Evolutionary conservation across 345 rosid genomes (phyloP).

Genomic region (Hibiscus tridactylites): DNA sequence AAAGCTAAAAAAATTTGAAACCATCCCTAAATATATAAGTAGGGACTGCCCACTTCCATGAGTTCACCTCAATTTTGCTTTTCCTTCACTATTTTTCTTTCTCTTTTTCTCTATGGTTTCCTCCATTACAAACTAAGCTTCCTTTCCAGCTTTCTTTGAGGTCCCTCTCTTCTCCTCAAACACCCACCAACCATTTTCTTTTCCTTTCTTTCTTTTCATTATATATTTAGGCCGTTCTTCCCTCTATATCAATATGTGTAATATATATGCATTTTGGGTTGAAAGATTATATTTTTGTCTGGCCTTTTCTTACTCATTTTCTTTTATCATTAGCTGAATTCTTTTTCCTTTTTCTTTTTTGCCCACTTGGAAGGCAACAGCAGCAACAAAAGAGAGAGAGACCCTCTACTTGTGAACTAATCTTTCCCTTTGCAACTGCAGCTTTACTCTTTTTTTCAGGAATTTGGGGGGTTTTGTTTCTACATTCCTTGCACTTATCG

Average conservation of each 20-base stretch:
- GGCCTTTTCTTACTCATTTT: slow-evolving; percentile 21
- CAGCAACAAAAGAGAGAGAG: not conserved
- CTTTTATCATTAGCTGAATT: slow-evolving; percentile 14
- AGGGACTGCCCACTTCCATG: slow-evolving; percentile 21
- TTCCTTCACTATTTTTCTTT: slow-evolving; percentile 33
- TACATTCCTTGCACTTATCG: slow-evolving; percentile 25
- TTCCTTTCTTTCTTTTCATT: not conserved
- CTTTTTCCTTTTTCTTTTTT: not conserved
- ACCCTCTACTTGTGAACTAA: slow-evolving; percentile 32
- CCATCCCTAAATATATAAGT: slow-evolving; percentile 14
- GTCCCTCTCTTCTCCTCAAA: slow-evolving; percentile 5
- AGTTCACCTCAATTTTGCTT: slow-evolving; percentile 26
- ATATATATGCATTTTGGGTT: slow-evolving; percentile 22
- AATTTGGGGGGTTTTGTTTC: slow-evolving; percentile 23
- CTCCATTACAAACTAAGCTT: slow-evolving; percentile 90
- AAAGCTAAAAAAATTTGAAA: no score
- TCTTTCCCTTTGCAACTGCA: slow-evolving; percentile 18
- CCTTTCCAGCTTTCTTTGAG: slow-evolving; percentile 41
- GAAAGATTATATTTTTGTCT: slow-evolving; percentile 34
- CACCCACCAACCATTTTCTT: slow-evolving; percentile 44
- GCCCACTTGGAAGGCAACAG: slow-evolving; percentile 19
- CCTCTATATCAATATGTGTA: not conserved
- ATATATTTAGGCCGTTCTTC: not conserved
- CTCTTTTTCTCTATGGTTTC: slow-evolving; percentile 33
- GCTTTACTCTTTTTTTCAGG: slow-evolving; percentile 12